These are phyloP conservation scores for Trichothecium sympodiale DNA, from an alignment of 2,329 filamentous ascomycete genomes.

Conservation along the genomic window DNA sequence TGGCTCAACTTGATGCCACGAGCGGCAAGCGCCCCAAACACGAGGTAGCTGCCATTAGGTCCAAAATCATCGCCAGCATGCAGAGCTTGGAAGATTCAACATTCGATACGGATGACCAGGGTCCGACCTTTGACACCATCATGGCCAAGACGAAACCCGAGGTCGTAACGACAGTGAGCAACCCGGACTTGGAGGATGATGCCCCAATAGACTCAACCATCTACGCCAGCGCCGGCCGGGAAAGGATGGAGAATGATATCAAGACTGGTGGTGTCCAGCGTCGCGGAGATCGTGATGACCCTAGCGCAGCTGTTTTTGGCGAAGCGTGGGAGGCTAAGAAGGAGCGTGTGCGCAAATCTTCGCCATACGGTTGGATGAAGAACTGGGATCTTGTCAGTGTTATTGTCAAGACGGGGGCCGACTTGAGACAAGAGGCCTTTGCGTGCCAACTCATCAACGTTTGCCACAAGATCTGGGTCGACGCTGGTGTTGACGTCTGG, in stretches of 20 bases:
- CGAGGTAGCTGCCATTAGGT: conserved; percentile 73
- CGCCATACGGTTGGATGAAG: conserved; percentile 80
- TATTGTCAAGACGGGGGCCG: conserved; percentile 78
- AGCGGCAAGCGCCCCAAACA: conserved; percentile 68
- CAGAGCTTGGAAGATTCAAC: conserved; percentile 78
- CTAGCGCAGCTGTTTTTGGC: conserved; percentile 75
- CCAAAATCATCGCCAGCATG: conserved; percentile 86
- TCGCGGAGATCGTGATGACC: conserved; percentile 74
- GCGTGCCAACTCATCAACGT: conserved; percentile 76
- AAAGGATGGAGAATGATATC: conserved; percentile 81
- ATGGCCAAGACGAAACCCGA: conserved; percentile 59
- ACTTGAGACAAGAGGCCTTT: conserved; percentile 76
- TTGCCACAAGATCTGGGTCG: conserved; percentile 72
- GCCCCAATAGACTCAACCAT: conserved; percentile 38
- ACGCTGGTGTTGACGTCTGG: conserved; percentile 69
- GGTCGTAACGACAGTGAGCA: conserved; percentile 23
- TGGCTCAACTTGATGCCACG: conserved; percentile 71
- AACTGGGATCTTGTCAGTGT: conserved; percentile 83
- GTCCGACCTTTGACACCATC: conserved; percentile 71
- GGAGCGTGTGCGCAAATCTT: conserved; percentile 72
- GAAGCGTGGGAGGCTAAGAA: conserved; percentile 80
- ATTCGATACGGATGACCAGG: conserved; percentile 64
- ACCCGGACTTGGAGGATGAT: conserved; percentile 45
- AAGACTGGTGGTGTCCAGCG: conserved; percentile 76
- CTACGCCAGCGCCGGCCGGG: conserved; percentile 63